Conservation (phyloP, 176 grass and related monocot species). For the Hyparrhenia diplandra region DNA sequence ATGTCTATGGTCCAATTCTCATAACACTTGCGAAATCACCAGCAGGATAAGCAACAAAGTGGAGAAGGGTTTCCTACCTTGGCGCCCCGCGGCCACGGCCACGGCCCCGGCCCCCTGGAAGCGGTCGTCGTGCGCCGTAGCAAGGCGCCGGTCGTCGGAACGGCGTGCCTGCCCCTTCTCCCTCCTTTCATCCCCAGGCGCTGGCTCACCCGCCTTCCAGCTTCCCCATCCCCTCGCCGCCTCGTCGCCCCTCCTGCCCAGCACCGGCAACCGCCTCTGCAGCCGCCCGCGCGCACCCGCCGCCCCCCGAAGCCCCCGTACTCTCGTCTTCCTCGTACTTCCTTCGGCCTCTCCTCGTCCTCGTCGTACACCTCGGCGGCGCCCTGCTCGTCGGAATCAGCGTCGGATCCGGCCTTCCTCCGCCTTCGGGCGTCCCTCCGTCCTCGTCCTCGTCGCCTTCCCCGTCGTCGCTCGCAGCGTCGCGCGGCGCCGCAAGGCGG, state of each 20-base stretch:
- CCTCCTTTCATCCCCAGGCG: conserved; percentile 32
- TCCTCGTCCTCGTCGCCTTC: conserved; percentile 35
- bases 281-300: neutral
- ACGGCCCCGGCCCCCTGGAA: conserved; percentile 73
- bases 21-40: neutral
- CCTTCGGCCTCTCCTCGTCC: conserved; percentile 62
- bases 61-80: conserved; percentile 40
- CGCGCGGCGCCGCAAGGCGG: conserved; percentile 62
- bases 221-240: conserved; percentile 23
- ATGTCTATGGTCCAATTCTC: neutral
- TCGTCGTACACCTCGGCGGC: conserved; percentile 75
- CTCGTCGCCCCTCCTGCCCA: neutral
- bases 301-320: conserved; percentile 23
- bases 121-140: conserved; percentile 99
- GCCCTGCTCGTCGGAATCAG: conserved; percentile 74
- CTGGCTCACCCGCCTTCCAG: neutral
- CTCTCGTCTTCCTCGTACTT: conserved; percentile 42
- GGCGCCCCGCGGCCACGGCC: conserved; percentile 53
- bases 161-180: conserved; percentile 74
- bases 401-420: conserved; percentile 53
- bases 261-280: neutral
- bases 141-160: conserved; percentile 87
- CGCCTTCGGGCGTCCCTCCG: neutral
- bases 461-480: conserved; percentile 84
- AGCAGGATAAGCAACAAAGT: neutral